Conservation (phyloP, 495 filamentous ascomycete genomes). For the Cercophora sp. region DNA sequence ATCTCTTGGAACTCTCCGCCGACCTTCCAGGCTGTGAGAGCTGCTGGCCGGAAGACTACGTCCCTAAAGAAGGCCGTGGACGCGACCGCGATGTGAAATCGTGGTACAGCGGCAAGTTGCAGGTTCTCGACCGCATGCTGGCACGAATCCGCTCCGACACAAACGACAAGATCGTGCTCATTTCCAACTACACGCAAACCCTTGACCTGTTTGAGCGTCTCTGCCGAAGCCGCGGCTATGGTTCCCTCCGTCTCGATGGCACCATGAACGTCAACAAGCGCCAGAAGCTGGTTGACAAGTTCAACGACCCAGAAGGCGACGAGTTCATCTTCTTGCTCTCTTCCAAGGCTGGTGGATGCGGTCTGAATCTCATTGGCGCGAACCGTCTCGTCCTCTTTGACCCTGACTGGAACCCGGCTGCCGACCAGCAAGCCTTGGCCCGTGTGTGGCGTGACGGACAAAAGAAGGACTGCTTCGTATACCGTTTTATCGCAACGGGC, state of each 20-base stretch:
- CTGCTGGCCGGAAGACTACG: conserved; percentile 81
- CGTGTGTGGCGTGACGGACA: conserved; percentile 98
- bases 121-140: conserved; percentile 96
- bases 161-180: conserved; percentile 98
- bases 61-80: conserved; percentile 80
- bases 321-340: conserved; percentile 97
- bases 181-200: conserved; percentile 96
- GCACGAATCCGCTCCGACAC: conserved; percentile 93
- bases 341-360: conserved; percentile 93
- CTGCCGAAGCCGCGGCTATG: conserved; percentile 80
- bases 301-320: conserved; percentile 87
- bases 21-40: conserved; percentile 87
- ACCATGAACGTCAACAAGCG: conserved; percentile 97
- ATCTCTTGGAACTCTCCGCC: conserved; percentile 76
- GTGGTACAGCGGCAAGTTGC: conserved; percentile 99
- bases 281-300: conserved; percentile 95
- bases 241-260: conserved; percentile 84
- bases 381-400: conserved; percentile 97
- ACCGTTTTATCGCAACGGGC: conserved; percentile 95
- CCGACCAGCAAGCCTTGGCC: conserved; percentile 94
- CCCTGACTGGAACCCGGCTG: conserved; percentile 98
- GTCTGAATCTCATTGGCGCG: conserved; percentile 94
- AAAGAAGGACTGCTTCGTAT: conserved; percentile 99
- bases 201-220: conserved; percentile 92
- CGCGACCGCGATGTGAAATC: conserved; percentile 88